Evolutionary conservation across 768 basidiomycete genomes (phyloP).

Genomic region (Hygrocybe punicea): DNA sequence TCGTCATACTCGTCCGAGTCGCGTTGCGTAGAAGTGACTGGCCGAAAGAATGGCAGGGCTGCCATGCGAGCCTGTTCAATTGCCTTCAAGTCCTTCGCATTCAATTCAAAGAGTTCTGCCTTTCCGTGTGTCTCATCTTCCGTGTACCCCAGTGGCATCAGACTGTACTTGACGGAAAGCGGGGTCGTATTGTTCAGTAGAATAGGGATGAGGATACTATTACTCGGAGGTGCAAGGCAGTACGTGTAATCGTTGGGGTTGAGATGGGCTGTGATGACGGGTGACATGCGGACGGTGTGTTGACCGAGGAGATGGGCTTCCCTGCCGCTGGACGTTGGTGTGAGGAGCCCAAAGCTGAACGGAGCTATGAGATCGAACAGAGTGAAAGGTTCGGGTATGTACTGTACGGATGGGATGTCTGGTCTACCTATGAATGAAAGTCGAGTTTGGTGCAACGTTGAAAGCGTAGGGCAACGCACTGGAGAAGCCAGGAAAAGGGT

Average conservation of each 20-base stretch:
- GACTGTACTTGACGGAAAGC: conserved; percentile 63
- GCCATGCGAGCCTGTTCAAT: conserved; percentile 62
- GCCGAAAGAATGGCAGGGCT: conserved; percentile 42
- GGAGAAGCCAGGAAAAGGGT: conserved; percentile 18
- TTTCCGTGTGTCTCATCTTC: conserved; percentile 35
- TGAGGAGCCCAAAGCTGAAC: conserved; percentile 50
- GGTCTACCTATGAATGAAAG: conserved; percentile 25
- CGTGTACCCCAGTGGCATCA: conserved; percentile 58
- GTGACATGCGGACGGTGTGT: conserved; percentile 89
- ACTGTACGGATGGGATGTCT: conserved; percentile 33
- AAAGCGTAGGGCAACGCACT: conserved; percentile 24
- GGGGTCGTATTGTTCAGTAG: conserved; percentile 89
- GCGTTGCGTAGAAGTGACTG: conserved; percentile 27
- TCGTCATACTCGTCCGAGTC: conserved; percentile 59
- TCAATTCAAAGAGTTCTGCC: conserved; percentile 54
- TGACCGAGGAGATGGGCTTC: conserved; percentile 75
- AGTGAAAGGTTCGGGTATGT: conserved; percentile 43
- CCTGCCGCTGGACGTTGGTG: conserved; percentile 33
- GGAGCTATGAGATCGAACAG: conserved; percentile 49
- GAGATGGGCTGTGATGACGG: conserved; percentile 87
- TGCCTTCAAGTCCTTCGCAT: conserved; percentile 59
- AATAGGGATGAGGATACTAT: conserved; percentile 69
- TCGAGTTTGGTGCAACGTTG: neutral
- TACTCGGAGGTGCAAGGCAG: conserved; percentile 58
- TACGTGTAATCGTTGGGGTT: conserved; percentile 74